These are phyloP conservation scores for Leccinum ambiguum DNA, from an alignment of 1,284 basidiomycete genomes.

Conservation along the genomic window DNA sequence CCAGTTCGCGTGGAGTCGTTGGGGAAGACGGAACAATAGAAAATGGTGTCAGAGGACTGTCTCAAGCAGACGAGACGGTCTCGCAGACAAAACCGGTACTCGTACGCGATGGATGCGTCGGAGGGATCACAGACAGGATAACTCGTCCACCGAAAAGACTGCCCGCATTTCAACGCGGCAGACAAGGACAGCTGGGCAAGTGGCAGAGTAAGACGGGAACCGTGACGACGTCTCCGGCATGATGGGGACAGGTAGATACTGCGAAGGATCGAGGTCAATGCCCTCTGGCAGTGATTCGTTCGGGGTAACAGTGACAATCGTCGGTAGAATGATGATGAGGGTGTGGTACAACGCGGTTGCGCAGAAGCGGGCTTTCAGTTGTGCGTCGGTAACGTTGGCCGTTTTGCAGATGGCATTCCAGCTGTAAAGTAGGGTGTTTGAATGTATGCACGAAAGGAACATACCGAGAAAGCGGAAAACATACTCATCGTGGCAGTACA, in stretches of 20 bases:
- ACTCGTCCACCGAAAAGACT: slow-evolving; percentile 79
- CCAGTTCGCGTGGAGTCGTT: slow-evolving; percentile 35
- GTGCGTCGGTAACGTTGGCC: slow-evolving; percentile 65
- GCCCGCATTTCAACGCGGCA: slow-evolving; percentile 76
- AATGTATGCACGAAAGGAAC: slow-evolving; percentile 1
- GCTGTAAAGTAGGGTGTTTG: slow-evolving; percentile 39
- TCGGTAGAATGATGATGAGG: slow-evolving; percentile 48
- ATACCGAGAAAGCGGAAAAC: slow-evolving; percentile 29
- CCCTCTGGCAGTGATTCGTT: slow-evolving; percentile 43
- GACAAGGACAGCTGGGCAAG: slow-evolving; percentile 66
- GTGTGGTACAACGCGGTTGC: slow-evolving; percentile 70
- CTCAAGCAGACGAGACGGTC: slow-evolving; percentile 85
- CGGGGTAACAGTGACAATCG: slow-evolving; percentile 21
- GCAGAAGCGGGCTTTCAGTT: slow-evolving; percentile 63
- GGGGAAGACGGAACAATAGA: slow-evolving; percentile 73
- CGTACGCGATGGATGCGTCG: slow-evolving; percentile 39
- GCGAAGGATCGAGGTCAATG: slow-evolving; percentile 52
- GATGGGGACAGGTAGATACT: slow-evolving; percentile 54
- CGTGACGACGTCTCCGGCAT: slow-evolving; percentile 59
- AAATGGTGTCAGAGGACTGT: slow-evolving; percentile 66
- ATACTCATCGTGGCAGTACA: slow-evolving; percentile 88
- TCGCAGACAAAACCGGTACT: slow-evolving; percentile 73
- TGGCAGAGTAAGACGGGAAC: slow-evolving; percentile 65
- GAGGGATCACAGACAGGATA: slow-evolving; percentile 30
- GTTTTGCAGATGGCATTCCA: slow-evolving; percentile 74